Base-by-base conservation (phyloP, 2,329 filamentous ascomycete species). In the Ophiostoma fasciatum region DNA sequence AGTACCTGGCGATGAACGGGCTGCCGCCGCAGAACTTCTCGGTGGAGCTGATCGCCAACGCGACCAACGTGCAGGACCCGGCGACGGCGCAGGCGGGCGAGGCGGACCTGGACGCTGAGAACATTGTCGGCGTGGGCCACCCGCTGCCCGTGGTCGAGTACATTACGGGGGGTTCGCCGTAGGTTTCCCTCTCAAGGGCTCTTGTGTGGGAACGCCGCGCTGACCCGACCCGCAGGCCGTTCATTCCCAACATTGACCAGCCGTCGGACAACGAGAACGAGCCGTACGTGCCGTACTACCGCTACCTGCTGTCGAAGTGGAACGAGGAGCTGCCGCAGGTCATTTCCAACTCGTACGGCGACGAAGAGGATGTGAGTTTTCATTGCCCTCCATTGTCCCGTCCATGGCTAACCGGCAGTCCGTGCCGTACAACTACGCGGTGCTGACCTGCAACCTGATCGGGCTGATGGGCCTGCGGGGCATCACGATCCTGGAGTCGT, bases 321-420 rank as follows among this genome's bases (percentile, higher is more conserved):
- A 63, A 71, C 40, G 51, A 59, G 4, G 51, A 68, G 14, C 58
- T 82, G 0, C 78, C 79, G 0, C 64, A 69, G 4, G 69, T 80
- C 14, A 62, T 83, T 28, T 68, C 66, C 28, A 78, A 74, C n/a
- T 82, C 76, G 0, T 83, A 82, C 48, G 76, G 74, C 19, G 75
- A 80, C 45, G 64, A 75, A 31, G 78, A 83, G 39, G 39, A 43
- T 31, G 46, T 46, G 31, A 25, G 38, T 34, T 12, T 12, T 10
- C 19, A 22, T 22, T 20, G 18, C 22, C 20, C 2, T 19, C 11
- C n/a, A n/a, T n/a, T n/a, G n/a, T 28, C 23, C n/a, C 25, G 13
- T 21, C 28, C n/a, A 14, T 14, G 6, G 4, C 28, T 40, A 21
- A 37, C 17, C 9, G 5, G 3, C 74, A 77, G 50, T 66, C 63